Base-by-base conservation (phyloP, 2,329 filamentous ascomycete genomes). In the Arthrobotrys musiformis region DNA sequence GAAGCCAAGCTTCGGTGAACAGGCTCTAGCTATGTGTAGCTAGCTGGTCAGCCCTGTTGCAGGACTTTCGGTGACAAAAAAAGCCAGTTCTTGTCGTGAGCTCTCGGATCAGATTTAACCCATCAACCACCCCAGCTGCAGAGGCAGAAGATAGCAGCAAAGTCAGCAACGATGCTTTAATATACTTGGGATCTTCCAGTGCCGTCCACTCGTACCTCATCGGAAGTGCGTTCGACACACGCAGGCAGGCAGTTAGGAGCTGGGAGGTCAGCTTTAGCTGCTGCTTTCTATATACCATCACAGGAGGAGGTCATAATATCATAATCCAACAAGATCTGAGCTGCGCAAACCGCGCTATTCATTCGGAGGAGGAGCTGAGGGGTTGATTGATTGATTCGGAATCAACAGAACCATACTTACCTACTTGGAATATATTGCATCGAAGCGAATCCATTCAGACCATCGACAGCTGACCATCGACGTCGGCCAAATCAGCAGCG, bases 241-340 rank as follows among this genome's bases (percentile, higher is more conserved):
- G 60, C 68, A 72, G 68, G 48, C 68, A 72, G 46, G 60, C 68
- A 72, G 68, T 72, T 64, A 64, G 67, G 35, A 70, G 68, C 68
- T 72, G 68, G 67, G 68, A 72, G 68, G 68, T 64, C 68, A 72
- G 68, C 68, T 63, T 42, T 58, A 72, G 58, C 68, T 72, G 68
- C 50, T 61, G 61, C 50, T 63, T 48, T 42, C 40, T 15, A 42
- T 42, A 42, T n/a, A n/a, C n/a, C n/a, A 70, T 37, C 48, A 63
- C n/a, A 56, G 48, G 68, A 64, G 58, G 68, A 64, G 46, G 67
- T 37, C 56, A 40, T 58, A 42, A 42, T 42, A 42, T n/a, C n/a
- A 42, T 42, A 42, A 46, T 28, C 58, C 68, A 52, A 61, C 44
- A 56, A n/a, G 30, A 37, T 24, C 58, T 63, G 58, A 56, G 68